Conservation (phyloP, 225 moss, liverwort and hornwort genomes). For the Takakia lepidozioides region DNA sequence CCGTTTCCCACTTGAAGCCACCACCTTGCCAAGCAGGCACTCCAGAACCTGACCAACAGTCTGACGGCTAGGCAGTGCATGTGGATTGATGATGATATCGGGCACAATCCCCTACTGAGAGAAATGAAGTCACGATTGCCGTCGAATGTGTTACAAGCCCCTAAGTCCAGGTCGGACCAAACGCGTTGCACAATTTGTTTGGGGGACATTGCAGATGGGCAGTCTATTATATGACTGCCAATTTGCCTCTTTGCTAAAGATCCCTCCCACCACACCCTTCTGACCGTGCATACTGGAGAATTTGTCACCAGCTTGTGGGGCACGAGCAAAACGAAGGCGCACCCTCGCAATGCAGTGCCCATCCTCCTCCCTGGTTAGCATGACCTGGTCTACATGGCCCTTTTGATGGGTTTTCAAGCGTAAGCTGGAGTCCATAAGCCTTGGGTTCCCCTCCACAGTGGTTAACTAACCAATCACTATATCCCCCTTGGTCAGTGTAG, state of each 20-base stretch:
- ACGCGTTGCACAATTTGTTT: too few relatives aligned
- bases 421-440: slow-evolving; percentile 52
- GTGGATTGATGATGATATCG: slow-evolving; percentile 82
- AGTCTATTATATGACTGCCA: too few relatives aligned
- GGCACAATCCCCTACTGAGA: slow-evolving; percentile 83
- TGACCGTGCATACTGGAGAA: slow-evolving; percentile 90
- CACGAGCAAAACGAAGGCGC: slow-evolving; percentile 44
- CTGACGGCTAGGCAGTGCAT: slow-evolving; percentile 77
- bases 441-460: slow-evolving; percentile 17
- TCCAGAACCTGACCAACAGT: slow-evolving; percentile 83
- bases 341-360: slow-evolving; percentile 70
- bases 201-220: too few relatives aligned
- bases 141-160: too few relatives aligned
- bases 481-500: slow-evolving; percentile 41
- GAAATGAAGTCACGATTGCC: too few relatives aligned
- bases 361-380: slow-evolving; percentile 60
- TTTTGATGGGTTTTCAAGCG: slow-evolving; percentile 58
- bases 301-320: slow-evolving; percentile 80
- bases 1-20: slow-evolving; percentile 38
- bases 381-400: slow-evolving; percentile 70
- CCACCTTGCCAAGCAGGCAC: slow-evolving; percentile 58
- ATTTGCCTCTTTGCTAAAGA: slow-evolving; percentile 80
- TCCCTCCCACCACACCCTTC: slow-evolving; percentile 80
- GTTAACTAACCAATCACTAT: slow-evolving; percentile 65
- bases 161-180: too few relatives aligned